Percentiles rank a stretch among this genome's conserved stretches.
Conservation (phyloP, 2,329 filamentous ascomycete genomes). For the Orbilia brochopaga region DNA sequence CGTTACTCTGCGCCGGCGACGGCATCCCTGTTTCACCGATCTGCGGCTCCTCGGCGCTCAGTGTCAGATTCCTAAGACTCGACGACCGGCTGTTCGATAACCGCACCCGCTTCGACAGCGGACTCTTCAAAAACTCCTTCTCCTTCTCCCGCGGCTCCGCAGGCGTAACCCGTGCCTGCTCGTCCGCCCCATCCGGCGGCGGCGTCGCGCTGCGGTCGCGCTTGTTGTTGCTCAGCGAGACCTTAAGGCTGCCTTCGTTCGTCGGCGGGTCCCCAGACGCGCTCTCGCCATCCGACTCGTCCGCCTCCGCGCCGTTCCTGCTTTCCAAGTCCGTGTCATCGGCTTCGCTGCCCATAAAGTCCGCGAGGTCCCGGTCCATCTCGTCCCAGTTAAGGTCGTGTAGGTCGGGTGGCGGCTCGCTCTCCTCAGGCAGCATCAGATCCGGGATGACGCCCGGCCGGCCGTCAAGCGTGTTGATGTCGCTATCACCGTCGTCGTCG, state of each 20-base stretch:
- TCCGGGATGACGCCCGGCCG: conserved; percentile 55
- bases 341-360: conserved; percentile 47
- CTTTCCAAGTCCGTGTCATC: conserved; percentile 49
- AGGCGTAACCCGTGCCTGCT: conserved; percentile 12
- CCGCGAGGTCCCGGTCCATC: conserved; percentile 44
- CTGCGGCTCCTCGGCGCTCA: conserved; percentile 39
- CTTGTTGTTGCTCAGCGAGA: conserved; percentile 30
- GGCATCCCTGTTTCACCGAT: conserved; percentile 47
- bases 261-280: conserved; percentile 28
- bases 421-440: conserved; percentile 55
- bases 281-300: conserved; percentile 45
- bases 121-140: conserved; percentile 46
- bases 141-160: conserved; percentile 19
- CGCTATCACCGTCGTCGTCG: conserved; percentile 54
- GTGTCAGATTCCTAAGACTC: conserved; percentile 43
- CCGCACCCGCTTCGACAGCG: conserved; percentile 40
- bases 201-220: conserved; percentile 45
- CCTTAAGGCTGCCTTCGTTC: conserved; percentile 23
- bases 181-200: conserved; percentile 34
- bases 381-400: conserved; percentile 53
- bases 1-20: conserved; percentile 45
- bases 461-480: conserved; percentile 46
- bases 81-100: conserved; percentile 48
- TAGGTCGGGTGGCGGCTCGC: conserved; percentile 55
- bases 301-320: conserved; percentile 35